A percentile compares a stretch with the other conserved stretches of the same genome.
These are phyloP conservation scores for Ceratocystis eucalypticola DNA, from an alignment of 2,329 filamentous ascomycete genomes.

Conservation along the genomic window DNA sequence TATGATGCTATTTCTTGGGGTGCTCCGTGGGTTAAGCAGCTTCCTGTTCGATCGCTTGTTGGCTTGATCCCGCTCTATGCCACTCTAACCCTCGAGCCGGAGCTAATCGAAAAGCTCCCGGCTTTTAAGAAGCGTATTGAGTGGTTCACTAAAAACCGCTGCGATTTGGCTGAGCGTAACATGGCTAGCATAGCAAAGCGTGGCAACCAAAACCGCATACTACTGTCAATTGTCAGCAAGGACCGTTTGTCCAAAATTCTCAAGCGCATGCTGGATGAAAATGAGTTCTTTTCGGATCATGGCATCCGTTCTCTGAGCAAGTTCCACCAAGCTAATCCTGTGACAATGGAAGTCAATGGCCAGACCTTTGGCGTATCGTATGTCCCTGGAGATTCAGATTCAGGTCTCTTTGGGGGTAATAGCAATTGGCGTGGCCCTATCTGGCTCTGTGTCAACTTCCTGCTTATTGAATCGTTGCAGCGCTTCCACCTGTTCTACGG, in stretches of 20 bases:
- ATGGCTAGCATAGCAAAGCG: slow-evolving; percentile 86
- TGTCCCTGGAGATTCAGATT: slow-evolving; percentile 91
- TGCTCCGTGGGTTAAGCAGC: slow-evolving; percentile 81
- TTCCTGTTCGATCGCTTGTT: slow-evolving; percentile 82
- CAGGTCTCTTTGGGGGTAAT: slow-evolving; percentile 87
- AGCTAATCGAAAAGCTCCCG: slow-evolving; percentile 81
- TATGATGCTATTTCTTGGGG: slow-evolving; percentile 97
- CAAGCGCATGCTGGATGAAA: slow-evolving; percentile 81
- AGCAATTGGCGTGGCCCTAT: slow-evolving; percentile 96
- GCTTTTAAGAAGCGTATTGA: slow-evolving; percentile 85
- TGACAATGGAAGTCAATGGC: slow-evolving; percentile 90
- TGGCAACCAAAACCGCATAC: slow-evolving; percentile 76
- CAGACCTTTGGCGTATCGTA: slow-evolving; percentile 81
- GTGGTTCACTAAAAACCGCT: slow-evolving; percentile 84
- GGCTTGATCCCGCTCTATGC: slow-evolving; percentile 89
- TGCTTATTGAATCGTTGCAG: slow-evolving; percentile 86
- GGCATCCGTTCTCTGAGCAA: slow-evolving; percentile 89
- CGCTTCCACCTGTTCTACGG: slow-evolving; percentile 96
- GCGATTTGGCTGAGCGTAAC: slow-evolving; percentile 79
- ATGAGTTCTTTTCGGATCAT: slow-evolving; percentile 81
- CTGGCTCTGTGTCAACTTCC: slow-evolving; percentile 92
- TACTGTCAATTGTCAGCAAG: slow-evolving; percentile 83
- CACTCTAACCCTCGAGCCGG: slow-evolving; percentile 81
- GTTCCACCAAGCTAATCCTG: slow-evolving; percentile 77
- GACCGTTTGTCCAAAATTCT: slow-evolving; percentile 84